Conservation (phyloP, 306 rosid genomes). For the Clitoria ternatea region DNA sequence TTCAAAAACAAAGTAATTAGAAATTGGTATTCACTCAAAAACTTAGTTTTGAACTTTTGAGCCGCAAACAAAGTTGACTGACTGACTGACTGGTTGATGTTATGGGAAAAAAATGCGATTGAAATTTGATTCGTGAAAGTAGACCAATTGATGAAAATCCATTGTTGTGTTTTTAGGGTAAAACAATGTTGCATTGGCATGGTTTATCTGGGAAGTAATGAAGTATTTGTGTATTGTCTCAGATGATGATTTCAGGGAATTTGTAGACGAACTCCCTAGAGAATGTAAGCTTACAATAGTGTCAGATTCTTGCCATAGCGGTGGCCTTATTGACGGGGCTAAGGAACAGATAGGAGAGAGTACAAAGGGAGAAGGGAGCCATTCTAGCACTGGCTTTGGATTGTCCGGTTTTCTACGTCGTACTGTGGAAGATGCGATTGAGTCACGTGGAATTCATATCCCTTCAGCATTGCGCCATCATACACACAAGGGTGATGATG, state of each 20-base stretch:
- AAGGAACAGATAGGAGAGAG: slow-evolving; percentile 94
- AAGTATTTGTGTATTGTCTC: slow-evolving; percentile 2
- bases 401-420: slow-evolving; percentile 54
- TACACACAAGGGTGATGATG: slow-evolving; percentile 25
- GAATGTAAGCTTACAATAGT: slow-evolving; percentile 73
- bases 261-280: slow-evolving; percentile 54
- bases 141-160: too few relatives aligned
- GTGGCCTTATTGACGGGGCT: slow-evolving; percentile 72
- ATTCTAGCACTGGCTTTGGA: slow-evolving; percentile 47
- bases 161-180: background rate
- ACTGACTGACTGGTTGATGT: too few relatives aligned
- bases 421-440: slow-evolving; percentile 45
- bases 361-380: slow-evolving; percentile 29
- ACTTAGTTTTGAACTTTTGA: too few relatives aligned
- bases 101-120: too few relatives aligned
- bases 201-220: background rate
- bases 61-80: too few relatives aligned
- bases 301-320: slow-evolving; percentile 97
- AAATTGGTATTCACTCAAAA: too few relatives aligned
- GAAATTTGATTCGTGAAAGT: background rate
- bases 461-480: slow-evolving; percentile 42
- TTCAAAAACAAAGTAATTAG: too few relatives aligned
- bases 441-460: slow-evolving; percentile 73
- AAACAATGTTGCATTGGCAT: background rate
- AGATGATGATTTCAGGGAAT: slow-evolving; percentile 95